phyloP scores from a whole-genome alignment of 805 yeast genomes.

The Wickerhamomyces bovis region DNA sequence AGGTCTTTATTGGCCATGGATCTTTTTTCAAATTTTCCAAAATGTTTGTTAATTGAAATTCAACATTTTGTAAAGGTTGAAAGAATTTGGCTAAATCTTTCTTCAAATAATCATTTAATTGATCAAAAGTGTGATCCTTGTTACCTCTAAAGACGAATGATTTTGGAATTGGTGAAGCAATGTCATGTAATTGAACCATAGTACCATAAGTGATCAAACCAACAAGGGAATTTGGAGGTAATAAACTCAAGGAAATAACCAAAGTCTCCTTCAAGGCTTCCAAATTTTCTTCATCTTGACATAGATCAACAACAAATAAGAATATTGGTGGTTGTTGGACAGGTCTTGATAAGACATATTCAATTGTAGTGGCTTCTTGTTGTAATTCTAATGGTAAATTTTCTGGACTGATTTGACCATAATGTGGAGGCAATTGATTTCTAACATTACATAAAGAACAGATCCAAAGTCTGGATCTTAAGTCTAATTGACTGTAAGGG shows the following conservation, averaged over 20 bases:
- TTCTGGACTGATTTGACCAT: constrained; percentile 67
- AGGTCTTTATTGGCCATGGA: constrained; percentile 85
- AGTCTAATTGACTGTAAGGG: constrained; percentile 79
- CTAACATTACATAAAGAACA: constrained; percentile 80
- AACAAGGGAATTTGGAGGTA: constrained; percentile 86
- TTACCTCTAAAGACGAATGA: constrained; percentile 85
- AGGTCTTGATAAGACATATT: constrained; percentile 77
- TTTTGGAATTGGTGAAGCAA: constrained; percentile 62
- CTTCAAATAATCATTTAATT: constrained; percentile 53
- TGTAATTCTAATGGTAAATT: constrained; percentile 78
- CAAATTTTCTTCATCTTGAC: constrained; percentile 85
- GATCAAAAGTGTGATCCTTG: constrained; percentile 61
- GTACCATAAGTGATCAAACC: constrained; percentile 89
- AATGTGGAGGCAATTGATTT: constrained; percentile 78
- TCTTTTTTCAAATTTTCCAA: constrained; percentile 74
- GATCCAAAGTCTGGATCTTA: constrained; percentile 71
- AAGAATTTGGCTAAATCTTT: constrained; percentile 52
- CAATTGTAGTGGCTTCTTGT: constrained; percentile 67
- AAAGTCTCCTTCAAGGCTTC: constrained; percentile 78
- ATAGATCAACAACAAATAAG: constrained; percentile 78
- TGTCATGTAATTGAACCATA: constrained; percentile 84
- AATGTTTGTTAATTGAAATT: constrained; percentile 72
- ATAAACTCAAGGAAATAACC: constrained; percentile 63
- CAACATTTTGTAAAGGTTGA: constrained; percentile 70
- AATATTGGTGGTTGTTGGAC: constrained; percentile 82